These are phyloP conservation scores for Neurospora tetraspora DNA, from an alignment of 495 filamentous ascomycete species.

Conservation along the genomic window DNA sequence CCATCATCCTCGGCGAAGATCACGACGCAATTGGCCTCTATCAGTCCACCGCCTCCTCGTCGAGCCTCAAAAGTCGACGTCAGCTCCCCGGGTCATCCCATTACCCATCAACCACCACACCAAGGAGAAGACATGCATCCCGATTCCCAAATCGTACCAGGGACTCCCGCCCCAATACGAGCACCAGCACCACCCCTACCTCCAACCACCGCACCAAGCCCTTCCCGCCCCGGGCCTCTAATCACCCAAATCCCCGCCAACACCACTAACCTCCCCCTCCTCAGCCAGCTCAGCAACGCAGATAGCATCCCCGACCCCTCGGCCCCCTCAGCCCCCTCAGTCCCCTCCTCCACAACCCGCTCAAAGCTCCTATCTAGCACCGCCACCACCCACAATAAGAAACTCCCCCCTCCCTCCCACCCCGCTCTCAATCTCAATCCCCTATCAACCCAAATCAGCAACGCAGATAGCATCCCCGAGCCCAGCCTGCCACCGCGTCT, in stretches of 20 bases:
- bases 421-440: slow-evolving; percentile 5
- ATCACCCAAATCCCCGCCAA: slow-evolving; percentile 11
- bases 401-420: not conserved
- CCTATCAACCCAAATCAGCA: slow-evolving; percentile 3
- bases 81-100: not conserved
- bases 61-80: not conserved
- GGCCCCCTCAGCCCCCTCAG: not conserved
- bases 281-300: slow-evolving; percentile 6
- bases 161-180: not conserved
- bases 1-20: not conserved
- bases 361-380: not conserved
- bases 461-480: slow-evolving; percentile 8
- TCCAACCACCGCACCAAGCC: slow-evolving; percentile 29
- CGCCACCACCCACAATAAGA: not conserved
- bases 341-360: not conserved
- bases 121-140: not conserved
- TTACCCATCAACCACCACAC: not conserved
- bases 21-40: not conserved
- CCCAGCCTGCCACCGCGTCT: not conserved
- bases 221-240: slow-evolving; percentile 22
- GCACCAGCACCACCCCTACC: slow-evolving; percentile 15
- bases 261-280: slow-evolving; percentile 6
- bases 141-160: not conserved
- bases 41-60: not conserved
- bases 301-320: slow-evolving; percentile 4